These are phyloP conservation scores for Tagetes patula DNA, from an alignment of 129 eudicot genomes.

Conservation along the genomic window DNA sequence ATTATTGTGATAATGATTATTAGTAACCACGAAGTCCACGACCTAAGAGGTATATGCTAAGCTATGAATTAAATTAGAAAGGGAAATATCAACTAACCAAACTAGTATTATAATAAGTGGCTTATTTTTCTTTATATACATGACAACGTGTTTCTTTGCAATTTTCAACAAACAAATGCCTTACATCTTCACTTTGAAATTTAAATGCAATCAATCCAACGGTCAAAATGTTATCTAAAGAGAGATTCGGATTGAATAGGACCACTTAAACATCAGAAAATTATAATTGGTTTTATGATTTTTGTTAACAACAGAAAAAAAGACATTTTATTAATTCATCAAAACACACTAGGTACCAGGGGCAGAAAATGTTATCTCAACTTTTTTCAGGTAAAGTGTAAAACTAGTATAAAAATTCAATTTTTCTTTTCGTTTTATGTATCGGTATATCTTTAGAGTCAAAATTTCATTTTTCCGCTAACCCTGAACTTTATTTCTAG, in stretches of 20 bases:
- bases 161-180: neutral
- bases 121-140: neutral
- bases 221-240: neutral
- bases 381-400: too few species aligned
- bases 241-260: neutral
- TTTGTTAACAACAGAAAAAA: too few species aligned
- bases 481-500: too few species aligned
- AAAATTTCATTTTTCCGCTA: too few species aligned
- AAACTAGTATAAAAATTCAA: too few species aligned
- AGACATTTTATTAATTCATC: too few species aligned
- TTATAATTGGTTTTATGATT: too few species aligned
- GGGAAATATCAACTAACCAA: conserved; percentile 19
- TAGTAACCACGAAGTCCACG: conserved; percentile 27
- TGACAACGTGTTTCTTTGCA: conserved; percentile 14
- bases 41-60: conserved; percentile 7
- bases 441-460: too few species aligned
- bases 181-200: neutral
- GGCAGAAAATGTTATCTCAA: too few species aligned
- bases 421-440: too few species aligned
- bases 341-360: too few species aligned
- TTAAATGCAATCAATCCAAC: neutral
- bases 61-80: conserved; percentile 17
- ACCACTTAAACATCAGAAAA: neutral
- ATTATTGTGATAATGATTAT: neutral
- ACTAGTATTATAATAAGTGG: neutral